These are phyloP conservation scores for Chaetomium cochliodes DNA, from an alignment of 495 filamentous ascomycete species.

Conservation along the genomic window DNA sequence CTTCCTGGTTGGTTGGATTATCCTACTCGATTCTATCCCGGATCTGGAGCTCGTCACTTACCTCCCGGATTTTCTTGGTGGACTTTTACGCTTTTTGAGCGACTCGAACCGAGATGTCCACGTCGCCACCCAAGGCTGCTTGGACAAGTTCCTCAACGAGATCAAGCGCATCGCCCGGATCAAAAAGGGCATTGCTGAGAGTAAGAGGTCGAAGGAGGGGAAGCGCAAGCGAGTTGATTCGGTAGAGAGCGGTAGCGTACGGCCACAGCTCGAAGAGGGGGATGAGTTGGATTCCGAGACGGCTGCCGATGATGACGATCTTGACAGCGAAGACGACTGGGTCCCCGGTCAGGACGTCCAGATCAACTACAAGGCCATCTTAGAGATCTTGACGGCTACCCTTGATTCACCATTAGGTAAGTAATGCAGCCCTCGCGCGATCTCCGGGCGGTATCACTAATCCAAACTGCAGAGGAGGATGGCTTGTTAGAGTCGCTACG, in stretches of 20 bases:
- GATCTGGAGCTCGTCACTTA: conserved; percentile 93
- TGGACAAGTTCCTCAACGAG: conserved; percentile 91
- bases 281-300: conserved; percentile 60
- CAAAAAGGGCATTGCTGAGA: conserved; percentile 89
- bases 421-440: conserved; percentile 19
- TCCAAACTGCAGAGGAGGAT: conserved; percentile 65
- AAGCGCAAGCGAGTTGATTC: conserved; percentile 63
- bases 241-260: conserved; percentile 59
- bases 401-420: conserved; percentile 79
- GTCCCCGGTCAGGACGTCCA: conserved; percentile 95
- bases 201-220: conserved; percentile 68
- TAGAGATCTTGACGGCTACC: conserved; percentile 89
- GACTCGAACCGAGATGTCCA: conserved; percentile 91
- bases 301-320: conserved; percentile 56
- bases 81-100: conserved; percentile 87
- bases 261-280: conserved; percentile 42
- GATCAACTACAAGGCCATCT: conserved; percentile 85
- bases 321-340: conserved; percentile 82
- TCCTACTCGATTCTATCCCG: conserved; percentile 90
- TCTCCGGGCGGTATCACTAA: conserved; percentile 20
- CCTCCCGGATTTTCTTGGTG: conserved; percentile 86
- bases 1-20: conserved; percentile 96
- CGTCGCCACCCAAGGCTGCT: conserved; percentile 79
- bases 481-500: conserved; percentile 85
- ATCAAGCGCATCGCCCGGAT: conserved; percentile 92